phyloP scores from a whole-genome alignment of 768 basidiomycete species.

The Psilocybe subaeruginosa region DNA sequence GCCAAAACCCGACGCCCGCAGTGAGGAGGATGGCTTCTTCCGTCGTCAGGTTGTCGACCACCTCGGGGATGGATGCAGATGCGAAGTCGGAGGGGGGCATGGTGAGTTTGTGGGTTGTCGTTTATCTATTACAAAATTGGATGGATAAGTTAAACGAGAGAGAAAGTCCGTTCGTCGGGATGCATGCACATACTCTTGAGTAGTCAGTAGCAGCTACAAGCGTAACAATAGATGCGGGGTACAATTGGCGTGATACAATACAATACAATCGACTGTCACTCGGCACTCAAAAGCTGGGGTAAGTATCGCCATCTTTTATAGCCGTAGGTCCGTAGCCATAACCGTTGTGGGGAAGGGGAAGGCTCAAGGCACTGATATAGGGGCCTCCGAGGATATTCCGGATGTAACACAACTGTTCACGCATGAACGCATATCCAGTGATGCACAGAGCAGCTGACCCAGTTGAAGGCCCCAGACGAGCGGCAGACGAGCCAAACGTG shows the following conservation, averaged over 20 bases:
- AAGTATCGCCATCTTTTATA: too few relatives aligned
- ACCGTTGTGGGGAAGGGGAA: not conserved
- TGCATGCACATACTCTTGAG: too few relatives aligned
- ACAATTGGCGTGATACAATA: too few relatives aligned
- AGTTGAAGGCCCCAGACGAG: too few relatives aligned
- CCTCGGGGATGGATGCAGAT: slow-evolving; percentile 58
- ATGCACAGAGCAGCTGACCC: not conserved
- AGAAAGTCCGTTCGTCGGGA: too few relatives aligned
- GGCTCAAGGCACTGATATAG: not conserved
- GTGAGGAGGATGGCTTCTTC: slow-evolving; percentile 77
- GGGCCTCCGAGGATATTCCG: not conserved
- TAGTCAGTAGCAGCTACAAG: too few relatives aligned
- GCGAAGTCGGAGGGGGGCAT: slow-evolving; percentile 76
- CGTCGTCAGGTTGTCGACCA: slow-evolving; percentile 67
- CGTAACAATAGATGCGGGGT: too few relatives aligned
- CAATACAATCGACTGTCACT: too few relatives aligned
- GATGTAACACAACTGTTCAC: not conserved
- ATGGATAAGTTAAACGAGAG: too few relatives aligned
- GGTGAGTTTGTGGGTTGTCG: not conserved
- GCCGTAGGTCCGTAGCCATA: too few relatives aligned
- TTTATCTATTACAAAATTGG: too few relatives aligned
- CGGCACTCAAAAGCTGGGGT: too few relatives aligned
- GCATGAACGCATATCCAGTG: not conserved
- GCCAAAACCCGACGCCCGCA: slow-evolving; percentile 80
- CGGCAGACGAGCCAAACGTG: not conserved